These are phyloP conservation scores for Tetracladium maxilliforme DNA, from an alignment of 2,329 filamentous ascomycete species.

Conservation along the genomic window DNA sequence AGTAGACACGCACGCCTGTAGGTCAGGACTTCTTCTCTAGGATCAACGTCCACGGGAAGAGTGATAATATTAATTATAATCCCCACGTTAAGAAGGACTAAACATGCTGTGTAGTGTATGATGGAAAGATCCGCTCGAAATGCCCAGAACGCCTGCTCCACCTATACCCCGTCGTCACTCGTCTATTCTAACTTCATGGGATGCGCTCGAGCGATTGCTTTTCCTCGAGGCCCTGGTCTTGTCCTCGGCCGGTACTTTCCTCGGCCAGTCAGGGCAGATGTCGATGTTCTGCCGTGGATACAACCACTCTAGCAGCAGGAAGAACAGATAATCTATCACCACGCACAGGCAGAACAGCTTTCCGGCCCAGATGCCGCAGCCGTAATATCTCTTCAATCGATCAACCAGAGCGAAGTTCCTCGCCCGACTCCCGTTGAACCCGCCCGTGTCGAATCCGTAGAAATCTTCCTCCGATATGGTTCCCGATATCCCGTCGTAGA, in stretches of 20 bases:
- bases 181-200: too few relatives aligned
- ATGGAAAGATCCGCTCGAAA: too few relatives aligned
- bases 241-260: constrained; percentile 42
- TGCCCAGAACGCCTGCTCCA: too few relatives aligned
- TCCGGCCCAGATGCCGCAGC: constrained; percentile 95
- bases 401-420: constrained; percentile 90
- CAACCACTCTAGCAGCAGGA: constrained; percentile 74
- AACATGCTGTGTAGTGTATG: too few relatives aligned
- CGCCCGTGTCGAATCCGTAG: constrained; percentile 66
- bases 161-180: too few relatives aligned
- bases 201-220: too few relatives aligned
- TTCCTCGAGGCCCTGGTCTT: too few relatives aligned
- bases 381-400: constrained; percentile 88
- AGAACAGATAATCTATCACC: constrained; percentile 85
- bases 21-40: too few relatives aligned
- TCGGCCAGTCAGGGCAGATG: constrained; percentile 81
- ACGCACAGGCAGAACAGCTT: constrained; percentile 94
- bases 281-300: constrained; percentile 80
- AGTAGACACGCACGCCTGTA: too few relatives aligned
- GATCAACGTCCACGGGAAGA: too few relatives aligned
- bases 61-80: too few relatives aligned
- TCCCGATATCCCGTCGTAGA: constrained; percentile 86
- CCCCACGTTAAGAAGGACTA: too few relatives aligned
- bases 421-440: constrained; percentile 50
- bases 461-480: constrained; percentile 77